Conservation (phyloP, 352 stramenopile genomes). For the Globisporangium barbulae region DNA sequence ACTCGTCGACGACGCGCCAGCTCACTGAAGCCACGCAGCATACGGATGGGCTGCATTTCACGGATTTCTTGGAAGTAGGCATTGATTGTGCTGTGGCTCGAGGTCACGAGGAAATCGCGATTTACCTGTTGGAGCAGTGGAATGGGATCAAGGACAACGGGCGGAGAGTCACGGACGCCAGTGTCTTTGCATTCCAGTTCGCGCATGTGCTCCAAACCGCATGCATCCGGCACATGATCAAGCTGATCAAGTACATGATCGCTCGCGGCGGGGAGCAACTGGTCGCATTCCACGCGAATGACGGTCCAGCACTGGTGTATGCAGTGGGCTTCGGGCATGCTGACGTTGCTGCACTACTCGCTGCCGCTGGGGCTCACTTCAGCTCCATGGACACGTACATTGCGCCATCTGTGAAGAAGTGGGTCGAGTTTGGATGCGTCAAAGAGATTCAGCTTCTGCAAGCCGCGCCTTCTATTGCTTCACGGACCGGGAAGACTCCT, state of each 20-base stretch:
- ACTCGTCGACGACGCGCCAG: neutral
- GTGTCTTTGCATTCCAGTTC: conserved; percentile 68
- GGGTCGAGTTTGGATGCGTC: conserved; percentile 49
- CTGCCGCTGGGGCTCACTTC: conserved; percentile 42
- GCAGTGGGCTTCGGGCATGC: conserved; percentile 59
- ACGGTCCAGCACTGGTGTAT: conserved; percentile 54
- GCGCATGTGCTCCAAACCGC: conserved; percentile 56
- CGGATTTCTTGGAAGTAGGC: conserved; percentile 56
- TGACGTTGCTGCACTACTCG: conserved; percentile 29
- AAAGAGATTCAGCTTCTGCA: conserved; percentile 26
- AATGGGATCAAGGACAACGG: conserved; percentile 41
- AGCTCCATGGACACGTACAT: conserved; percentile 47
- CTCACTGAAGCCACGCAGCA: conserved; percentile 16
- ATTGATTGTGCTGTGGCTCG: conserved; percentile 53
- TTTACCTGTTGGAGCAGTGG: conserved; percentile 53
- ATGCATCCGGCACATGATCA: conserved; percentile 46
- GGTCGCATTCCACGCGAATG: conserved; percentile 55
- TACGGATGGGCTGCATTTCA: conserved; percentile 30
- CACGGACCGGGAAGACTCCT: neutral
- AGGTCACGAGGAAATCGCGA: conserved; percentile 63
- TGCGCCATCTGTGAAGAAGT: conserved; percentile 59
- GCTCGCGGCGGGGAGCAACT: conserved; percentile 49
- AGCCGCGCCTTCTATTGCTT: too few relatives aligned
- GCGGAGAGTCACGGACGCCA: conserved; percentile 22
- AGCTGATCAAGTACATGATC: conserved; percentile 51